Percentiles rank a stretch among this genome's conserved stretches.
Evolutionary conservation across 805 yeast genomes (phyloP).

Genomic region (Suhomyces vadensis): DNA sequence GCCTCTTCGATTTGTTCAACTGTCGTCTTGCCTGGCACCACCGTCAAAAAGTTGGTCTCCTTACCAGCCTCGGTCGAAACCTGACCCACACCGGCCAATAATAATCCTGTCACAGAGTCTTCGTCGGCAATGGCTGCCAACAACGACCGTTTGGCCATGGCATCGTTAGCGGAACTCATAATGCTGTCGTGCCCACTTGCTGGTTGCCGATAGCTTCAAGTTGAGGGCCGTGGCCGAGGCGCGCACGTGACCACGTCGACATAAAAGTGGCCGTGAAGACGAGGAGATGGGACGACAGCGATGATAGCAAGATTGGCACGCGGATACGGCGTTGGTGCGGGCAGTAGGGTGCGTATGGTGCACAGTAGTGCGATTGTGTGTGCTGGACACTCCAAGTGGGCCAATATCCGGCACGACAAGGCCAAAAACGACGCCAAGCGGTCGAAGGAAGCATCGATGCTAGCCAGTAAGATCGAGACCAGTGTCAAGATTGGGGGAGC

Average conservation of each 20-base stretch:
- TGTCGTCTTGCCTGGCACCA: constrained; percentile 70
- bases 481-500: constrained; percentile 73
- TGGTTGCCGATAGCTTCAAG: not conserved
- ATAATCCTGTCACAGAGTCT: constrained; percentile 93
- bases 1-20: constrained; percentile 73
- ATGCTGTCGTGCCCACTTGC: constrained; percentile 2
- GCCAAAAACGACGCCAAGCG: constrained; percentile 86
- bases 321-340: not conserved
- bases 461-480: constrained; percentile 71
- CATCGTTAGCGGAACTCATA: constrained; percentile 32
- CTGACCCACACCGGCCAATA: constrained; percentile 94
- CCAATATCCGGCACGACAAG: constrained; percentile 89
- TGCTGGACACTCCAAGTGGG: constrained; percentile 97
- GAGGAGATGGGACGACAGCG: not conserved
- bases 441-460: constrained; percentile 65
- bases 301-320: constrained; percentile 3
- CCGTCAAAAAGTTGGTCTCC: constrained; percentile 81
- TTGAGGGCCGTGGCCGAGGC: no score
- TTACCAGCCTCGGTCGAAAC: constrained; percentile 59
- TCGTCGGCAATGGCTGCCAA: constrained; percentile 97
- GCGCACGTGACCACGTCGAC: no score
- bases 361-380: constrained; percentile 16
- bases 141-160: constrained; percentile 69
- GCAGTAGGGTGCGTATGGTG: not conserved
- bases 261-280: no score